phyloP scores from a whole-genome alignment of 2,329 filamentous ascomycete genomes.

The Fusarium subtropicale region DNA sequence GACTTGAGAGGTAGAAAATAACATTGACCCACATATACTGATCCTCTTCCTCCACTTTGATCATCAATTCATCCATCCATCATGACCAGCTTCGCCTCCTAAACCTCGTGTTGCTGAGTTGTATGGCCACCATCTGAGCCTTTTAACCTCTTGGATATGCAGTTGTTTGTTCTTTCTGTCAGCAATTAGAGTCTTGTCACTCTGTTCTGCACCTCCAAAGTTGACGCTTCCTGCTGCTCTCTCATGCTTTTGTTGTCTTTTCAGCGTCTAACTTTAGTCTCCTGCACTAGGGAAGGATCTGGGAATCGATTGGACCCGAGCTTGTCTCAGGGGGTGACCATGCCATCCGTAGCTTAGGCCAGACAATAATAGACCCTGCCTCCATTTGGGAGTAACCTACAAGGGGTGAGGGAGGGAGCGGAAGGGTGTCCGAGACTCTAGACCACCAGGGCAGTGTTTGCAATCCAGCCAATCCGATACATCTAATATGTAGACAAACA shows the following conservation, averaged over 20 bases:
- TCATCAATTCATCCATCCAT: constrained; percentile 31
- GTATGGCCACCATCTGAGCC: constrained; percentile 27
- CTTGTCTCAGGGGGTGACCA: constrained; percentile 46
- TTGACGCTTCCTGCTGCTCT: background rate
- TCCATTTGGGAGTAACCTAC: constrained; percentile 22
- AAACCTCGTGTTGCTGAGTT: constrained; percentile 41
- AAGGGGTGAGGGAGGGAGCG: constrained; percentile 15
- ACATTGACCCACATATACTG: constrained; percentile 26
- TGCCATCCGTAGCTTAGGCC: constrained; percentile 11
- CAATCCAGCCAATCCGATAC: constrained; percentile 22
- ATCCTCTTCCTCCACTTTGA: constrained; percentile 30
- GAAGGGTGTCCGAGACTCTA: constrained; percentile 40
- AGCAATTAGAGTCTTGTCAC: constrained; percentile 5
- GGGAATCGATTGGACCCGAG: constrained; percentile 38
- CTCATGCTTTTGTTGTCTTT: constrained; percentile 17
- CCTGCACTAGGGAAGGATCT: constrained; percentile 41
- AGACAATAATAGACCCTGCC: constrained; percentile 41
- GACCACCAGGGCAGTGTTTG: constrained; percentile 18
- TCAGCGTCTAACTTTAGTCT: constrained; percentile 32
- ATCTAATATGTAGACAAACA: background rate
- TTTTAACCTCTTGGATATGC: background rate
- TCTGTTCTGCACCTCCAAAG: constrained; percentile 3
- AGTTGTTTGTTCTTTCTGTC: background rate
- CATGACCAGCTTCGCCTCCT: constrained; percentile 40
- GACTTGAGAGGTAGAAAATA: constrained; percentile 25